Percentiles rank a stretch among this genome's conserved stretches.
phyloP scores from a whole-genome alignment of 148 eudicot species.

The Fagopyrum esculentum region DNA sequence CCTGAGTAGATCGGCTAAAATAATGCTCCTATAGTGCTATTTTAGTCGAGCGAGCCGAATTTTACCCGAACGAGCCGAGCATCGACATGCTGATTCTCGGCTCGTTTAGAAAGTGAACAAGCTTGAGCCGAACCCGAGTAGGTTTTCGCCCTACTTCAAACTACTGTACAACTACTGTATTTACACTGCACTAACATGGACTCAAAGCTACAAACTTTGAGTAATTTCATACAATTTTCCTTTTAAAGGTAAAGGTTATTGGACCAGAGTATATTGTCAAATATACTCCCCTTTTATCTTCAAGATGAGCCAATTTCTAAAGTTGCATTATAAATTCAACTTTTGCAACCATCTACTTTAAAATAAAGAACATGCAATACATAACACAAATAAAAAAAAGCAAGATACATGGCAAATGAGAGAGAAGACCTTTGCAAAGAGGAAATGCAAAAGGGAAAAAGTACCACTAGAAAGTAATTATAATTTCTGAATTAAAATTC shows the following conservation, averaged over 20 bases:
- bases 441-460: conserved; percentile 2
- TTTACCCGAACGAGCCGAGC: no score
- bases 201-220: no score
- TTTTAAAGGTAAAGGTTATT: not conserved
- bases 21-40: no score
- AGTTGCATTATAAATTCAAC: conserved; percentile 1
- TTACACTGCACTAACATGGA: not conserved
- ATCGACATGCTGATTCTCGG: no score
- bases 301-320: conserved; percentile 5
- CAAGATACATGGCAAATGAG: not conserved
- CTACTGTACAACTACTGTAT: no score
- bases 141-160: no score
- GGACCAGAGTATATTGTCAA: not conserved
- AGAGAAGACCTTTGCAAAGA: conserved; percentile 3
- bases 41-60: no score
- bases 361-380: not conserved
- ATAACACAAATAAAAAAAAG: not conserved
- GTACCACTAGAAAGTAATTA: not conserved
- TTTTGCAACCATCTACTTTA: not conserved
- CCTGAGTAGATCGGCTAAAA: no score
- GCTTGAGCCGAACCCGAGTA: no score
- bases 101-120: no score
- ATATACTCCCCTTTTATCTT: not conserved
- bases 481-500: not conserved
- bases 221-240: no score